These are phyloP conservation scores for Microthlaspi erraticum DNA, from an alignment of 345 rosid species.

Conservation along the genomic window DNA sequence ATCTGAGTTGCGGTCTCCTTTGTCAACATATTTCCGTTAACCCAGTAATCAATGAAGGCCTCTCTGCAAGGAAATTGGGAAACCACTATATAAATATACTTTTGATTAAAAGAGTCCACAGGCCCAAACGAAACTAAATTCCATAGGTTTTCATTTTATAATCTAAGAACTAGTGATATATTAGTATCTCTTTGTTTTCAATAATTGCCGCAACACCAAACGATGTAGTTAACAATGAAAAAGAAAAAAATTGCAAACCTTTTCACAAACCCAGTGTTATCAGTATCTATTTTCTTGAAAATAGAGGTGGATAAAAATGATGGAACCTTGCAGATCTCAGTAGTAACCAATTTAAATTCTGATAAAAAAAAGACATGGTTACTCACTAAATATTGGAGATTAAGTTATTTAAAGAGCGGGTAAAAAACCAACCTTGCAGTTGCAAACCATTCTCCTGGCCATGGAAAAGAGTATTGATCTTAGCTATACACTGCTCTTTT, in stretches of 20 bases:
- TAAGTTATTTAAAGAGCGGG: conserved; percentile 7
- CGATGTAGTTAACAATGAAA: background rate
- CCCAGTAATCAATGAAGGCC: conserved; percentile 83
- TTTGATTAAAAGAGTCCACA: too few relatives aligned
- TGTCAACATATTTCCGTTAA: conserved; percentile 75
- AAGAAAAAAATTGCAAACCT: conserved; percentile 56
- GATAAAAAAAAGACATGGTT: conserved; percentile 22
- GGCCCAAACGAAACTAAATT: background rate
- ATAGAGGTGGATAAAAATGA: conserved; percentile 77
- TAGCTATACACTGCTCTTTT: conserved; percentile 68
- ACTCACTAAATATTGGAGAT: conserved; percentile 14
- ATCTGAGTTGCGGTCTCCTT: conserved; percentile 74
- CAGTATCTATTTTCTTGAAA: conserved; percentile 75
- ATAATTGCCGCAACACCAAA: background rate
- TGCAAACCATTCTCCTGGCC: conserved; percentile 75
- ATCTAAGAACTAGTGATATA: background rate
- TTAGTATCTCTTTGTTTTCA: background rate
- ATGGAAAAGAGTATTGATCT: conserved; percentile 68
- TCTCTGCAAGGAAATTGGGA: conserved; percentile 52
- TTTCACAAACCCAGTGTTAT: conserved; percentile 63
- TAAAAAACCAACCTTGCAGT: conserved; percentile 58
- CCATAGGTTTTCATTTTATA: background rate
- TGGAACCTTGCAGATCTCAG: conserved; percentile 92
- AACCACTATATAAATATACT: too few relatives aligned
- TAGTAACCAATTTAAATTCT: conserved; percentile 74